A percentile compares a stretch with the other conserved stretches of the same genome.
phyloP scores from a whole-genome alignment of 2,329 filamentous ascomycete genomes.

The Rugonectria rugulosa region DNA sequence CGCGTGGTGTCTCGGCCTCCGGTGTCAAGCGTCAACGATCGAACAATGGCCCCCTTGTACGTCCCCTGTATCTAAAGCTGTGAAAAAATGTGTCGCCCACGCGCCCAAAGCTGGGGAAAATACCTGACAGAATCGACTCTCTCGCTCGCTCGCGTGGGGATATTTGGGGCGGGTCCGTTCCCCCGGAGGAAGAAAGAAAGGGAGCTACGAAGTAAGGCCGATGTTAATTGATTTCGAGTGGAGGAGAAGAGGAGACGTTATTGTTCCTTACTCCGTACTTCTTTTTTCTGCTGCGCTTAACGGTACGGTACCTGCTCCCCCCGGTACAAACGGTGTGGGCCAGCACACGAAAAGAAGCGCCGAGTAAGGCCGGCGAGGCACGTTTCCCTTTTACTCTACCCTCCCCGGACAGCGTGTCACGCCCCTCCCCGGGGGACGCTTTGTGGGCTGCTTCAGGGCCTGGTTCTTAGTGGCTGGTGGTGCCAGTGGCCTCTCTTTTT shows the following conservation, averaged over 20 bases:
- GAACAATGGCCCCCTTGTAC: not conserved
- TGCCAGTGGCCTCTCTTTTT: no score
- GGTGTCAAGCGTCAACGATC: constrained; percentile 5
- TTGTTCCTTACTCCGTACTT: no score
- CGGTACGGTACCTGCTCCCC: no score
- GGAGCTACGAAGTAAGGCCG: constrained; percentile 46
- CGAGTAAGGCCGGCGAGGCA: constrained; percentile 45
- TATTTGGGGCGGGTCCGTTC: constrained; percentile 22
- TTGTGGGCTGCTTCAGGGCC: no score
- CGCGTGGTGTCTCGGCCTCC: constrained; percentile 23
- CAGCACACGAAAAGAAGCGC: constrained; percentile 44
- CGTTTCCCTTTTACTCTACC: no score
- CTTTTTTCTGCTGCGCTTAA: no score
- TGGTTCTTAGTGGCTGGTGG: no score
- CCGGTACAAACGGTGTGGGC: constrained; percentile 36
- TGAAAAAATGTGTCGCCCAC: constrained; percentile 26
- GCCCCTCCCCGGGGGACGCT: no score
- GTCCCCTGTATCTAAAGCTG: not conserved
- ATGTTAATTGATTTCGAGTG: constrained; percentile 34
- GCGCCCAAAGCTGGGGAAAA: constrained; percentile 42
- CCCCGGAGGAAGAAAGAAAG: constrained; percentile 15
- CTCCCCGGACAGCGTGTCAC: no score
- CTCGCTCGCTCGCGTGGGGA: constrained; percentile 36
- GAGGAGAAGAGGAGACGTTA: no score
- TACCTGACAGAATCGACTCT: no score